Evolutionary conservation across 257 asterid species (phyloP), one percentile per base, ranked within the genome.

Genomic region (Voacanga thouarsii): DNA sequence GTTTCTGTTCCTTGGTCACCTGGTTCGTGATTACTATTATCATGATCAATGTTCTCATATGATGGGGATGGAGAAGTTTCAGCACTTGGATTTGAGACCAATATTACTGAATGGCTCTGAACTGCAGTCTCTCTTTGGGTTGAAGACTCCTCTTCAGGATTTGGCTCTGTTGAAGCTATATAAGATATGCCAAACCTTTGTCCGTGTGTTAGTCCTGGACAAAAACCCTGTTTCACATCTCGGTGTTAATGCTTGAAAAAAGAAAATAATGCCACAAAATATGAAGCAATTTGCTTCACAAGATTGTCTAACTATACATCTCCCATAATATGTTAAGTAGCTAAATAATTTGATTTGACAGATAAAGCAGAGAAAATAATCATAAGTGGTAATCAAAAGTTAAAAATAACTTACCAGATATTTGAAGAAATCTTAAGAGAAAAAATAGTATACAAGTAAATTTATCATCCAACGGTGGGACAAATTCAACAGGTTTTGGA

Each of bases 111-210:
- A 81, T 85, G 82, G 69, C 84, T 76, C 73, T 83, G 86, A 60
- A 69, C 87, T 59, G 59, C 75, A 49, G 74, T 81, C 83, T 82
- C 78, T 47, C 77, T 82, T 59, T 84, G 79, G 59, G 80, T 84
- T 75, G 89, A 77, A 78, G 92, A 71, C 70, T 87, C 89, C 6
- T 85, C 85, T 82, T 75, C 83, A 37, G 28, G 76, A 77, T 66
- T 85, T 63, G 83, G 75, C 43, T 85, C 89, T 15, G 68, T 45
- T 30, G 89, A 80, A 77, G 82, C 72, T 71, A 78, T 80, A 55
- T 86, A 90, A 70, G 94, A 85, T 82, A 95, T 82, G 77, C 97
- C 97, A 80, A 83, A 91, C 84, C 96, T 91, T 88, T 95, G 99
- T 43, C 83, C 96, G 56, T 93, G 89, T 50, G 94, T 91, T 74